Evolutionary conservation across 2,329 filamentous ascomycete genomes (phyloP).

Genomic region (Botrytis squamosa): DNA sequence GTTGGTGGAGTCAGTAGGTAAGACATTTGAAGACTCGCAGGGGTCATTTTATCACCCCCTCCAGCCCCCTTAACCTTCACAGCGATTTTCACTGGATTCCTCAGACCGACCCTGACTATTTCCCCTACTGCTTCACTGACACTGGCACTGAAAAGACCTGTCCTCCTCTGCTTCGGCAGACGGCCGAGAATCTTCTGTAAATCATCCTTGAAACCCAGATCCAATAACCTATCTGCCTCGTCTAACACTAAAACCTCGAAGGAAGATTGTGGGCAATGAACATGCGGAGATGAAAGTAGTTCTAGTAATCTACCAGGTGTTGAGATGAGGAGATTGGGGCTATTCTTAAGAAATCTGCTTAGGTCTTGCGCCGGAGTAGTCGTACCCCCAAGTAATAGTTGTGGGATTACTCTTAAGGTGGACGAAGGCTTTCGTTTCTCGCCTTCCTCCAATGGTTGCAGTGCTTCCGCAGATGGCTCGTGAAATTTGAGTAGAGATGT

Average conservation of each 20-base stretch:
- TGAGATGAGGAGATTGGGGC: slow-evolving; percentile 84
- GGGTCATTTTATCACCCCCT: slow-evolving; percentile 83
- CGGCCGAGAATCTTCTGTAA: slow-evolving; percentile 80
- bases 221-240: slow-evolving; percentile 88
- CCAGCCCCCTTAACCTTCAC: slow-evolving; percentile 82
- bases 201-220: slow-evolving; percentile 91
- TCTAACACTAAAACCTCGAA: slow-evolving; percentile 93
- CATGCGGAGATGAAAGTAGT: slow-evolving; percentile 79
- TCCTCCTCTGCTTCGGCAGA: slow-evolving; percentile 88
- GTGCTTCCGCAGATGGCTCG: slow-evolving; percentile 66
- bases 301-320: slow-evolving; percentile 90
- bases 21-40: slow-evolving; percentile 88
- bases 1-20: slow-evolving; percentile 74
- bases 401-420: slow-evolving; percentile 68
- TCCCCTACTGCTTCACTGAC: slow-evolving; percentile 95
- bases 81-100: slow-evolving; percentile 92
- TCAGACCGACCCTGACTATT: slow-evolving; percentile 84
- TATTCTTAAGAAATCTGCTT: slow-evolving; percentile 76
- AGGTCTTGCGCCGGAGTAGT: slow-evolving; percentile 83
- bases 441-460: slow-evolving; percentile 54
- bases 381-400: slow-evolving; percentile 81
- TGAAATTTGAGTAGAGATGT: slow-evolving; percentile 79
- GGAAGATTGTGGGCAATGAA: slow-evolving; percentile 81
- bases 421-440: slow-evolving; percentile 49
- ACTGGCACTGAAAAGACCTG: slow-evolving; percentile 90